phyloP scores from a whole-genome alignment of 1,284 basidiomycete genomes.

The Neonothopanus nambi region DNA sequence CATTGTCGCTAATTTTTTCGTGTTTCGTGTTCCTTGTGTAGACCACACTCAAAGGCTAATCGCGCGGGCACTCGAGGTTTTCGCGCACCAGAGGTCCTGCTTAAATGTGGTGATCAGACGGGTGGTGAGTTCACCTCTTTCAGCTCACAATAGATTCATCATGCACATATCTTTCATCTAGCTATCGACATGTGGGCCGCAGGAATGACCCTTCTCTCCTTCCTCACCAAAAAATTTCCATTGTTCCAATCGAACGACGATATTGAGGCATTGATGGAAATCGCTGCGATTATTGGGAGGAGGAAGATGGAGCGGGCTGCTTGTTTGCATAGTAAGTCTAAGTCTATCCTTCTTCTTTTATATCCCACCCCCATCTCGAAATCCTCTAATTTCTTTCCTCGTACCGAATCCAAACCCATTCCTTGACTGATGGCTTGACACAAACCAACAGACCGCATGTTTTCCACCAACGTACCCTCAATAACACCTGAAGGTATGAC shows the following conservation, averaged over 20 bases:
- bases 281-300: conserved; percentile 86
- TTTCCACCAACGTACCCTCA: conserved; percentile 83
- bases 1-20: too few species aligned
- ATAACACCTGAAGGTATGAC: conserved; percentile 64
- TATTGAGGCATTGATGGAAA: conserved; percentile 93
- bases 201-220: conserved; percentile 91
- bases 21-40: too few species aligned
- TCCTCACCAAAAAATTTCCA: conserved; percentile 92
- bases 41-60: conserved; percentile 91
- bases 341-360: too few species aligned
- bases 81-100: conserved; percentile 92
- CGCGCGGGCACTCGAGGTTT: conserved; percentile 97
- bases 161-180: conserved; percentile 36
- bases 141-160: background rate
- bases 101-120: conserved; percentile 94
- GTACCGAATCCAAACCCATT: too few species aligned
- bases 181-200: conserved; percentile 98
- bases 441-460: conserved; percentile 68
- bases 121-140: conserved; percentile 60
- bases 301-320: conserved; percentile 85
- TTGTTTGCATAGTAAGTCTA: conserved; percentile 81
- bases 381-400: too few species aligned
- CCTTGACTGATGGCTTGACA: background rate
- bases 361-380: too few species aligned
- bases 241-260: conserved; percentile 96